Evolutionary conservation across 2,329 filamentous ascomycete genomes (phyloP), one percentile per base, ranked within the genome.

Genomic region (Claviceps sp.): DNA sequence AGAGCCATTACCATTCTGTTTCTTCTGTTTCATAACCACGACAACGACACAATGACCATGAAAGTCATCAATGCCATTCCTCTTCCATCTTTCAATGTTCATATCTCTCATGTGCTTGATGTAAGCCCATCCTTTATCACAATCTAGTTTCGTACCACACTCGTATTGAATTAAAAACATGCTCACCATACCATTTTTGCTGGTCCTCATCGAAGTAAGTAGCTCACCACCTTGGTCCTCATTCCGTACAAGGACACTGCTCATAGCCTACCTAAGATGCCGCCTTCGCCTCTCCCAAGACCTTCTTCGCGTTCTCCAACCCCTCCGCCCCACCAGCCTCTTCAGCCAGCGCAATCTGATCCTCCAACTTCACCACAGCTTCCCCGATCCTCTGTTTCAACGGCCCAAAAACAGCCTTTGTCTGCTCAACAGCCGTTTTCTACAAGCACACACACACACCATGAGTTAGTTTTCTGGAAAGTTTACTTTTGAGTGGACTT

Each of bases 401-500:
- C 1, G 80, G 80, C 2, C 76, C 83, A 60, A 97, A 85, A 29
- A 97, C 80, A 52, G 82, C 85, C 64, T 85, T 85, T 8, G 93
- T 97, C 71, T 98, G 87, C 57, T 89, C 82, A n/a, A 89, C 72
- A 22, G 86, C 90, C 72, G 80, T 78, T 70, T 79, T 78, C 89
- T 95, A 39, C n/a, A 34, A 45, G 14, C 4, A 14, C 2, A 11
- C 34, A 42, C 6, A 42, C 16, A 45, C 6, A 45, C n/a, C 4
- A 11, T 20, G 7, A 22, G 11, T 50, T 8, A 52, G 46, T 37
- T 11, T 9, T 45, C 17, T n/a, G 14, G 8, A 29, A 9, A 9
- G 26, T 11, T 29, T 29, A 9, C 26, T 29, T 29, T 29, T 8
- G 26, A 29, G 26, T 29, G 26, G 8, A 34, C 9, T 34, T 34